Conservation (phyloP, 352 stramenopile genomes). For the Phytopythium aichiense region DNA sequence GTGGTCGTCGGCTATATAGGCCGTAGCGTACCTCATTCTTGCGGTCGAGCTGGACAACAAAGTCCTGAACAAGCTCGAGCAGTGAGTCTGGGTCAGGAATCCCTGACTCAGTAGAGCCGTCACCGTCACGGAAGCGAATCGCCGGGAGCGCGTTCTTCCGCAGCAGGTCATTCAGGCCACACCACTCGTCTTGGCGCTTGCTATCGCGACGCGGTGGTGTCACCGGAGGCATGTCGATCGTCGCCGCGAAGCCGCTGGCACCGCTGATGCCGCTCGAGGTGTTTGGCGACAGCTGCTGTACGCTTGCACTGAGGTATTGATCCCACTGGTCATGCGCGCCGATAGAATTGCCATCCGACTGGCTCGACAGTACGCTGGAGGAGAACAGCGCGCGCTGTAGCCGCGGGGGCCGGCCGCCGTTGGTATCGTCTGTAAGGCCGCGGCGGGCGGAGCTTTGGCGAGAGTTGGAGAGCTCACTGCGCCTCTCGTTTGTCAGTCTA, state of each 20-base stretch:
- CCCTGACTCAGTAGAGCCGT: neutral
- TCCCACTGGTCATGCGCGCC: constrained; percentile 6
- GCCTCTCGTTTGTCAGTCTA: neutral
- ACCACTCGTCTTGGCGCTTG: constrained; percentile 28
- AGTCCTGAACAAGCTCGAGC: constrained; percentile 58
- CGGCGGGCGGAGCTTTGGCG: neutral
- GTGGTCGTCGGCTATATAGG: neutral
- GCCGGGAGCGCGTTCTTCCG: constrained; percentile 50
- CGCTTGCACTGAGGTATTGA: constrained; percentile 6
- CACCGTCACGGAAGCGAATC: constrained; percentile 29
- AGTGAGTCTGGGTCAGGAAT: constrained; percentile 46
- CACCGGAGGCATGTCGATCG: neutral
- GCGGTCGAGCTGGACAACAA: constrained; percentile 48
- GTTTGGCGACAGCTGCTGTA: constrained; percentile 9
- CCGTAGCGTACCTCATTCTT: constrained; percentile 58
- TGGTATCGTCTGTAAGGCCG: neutral
- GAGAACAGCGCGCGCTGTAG: constrained; percentile 16
- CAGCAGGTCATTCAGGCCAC: constrained; percentile 53
- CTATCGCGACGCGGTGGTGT: neutral
- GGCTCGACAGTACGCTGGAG: neutral
- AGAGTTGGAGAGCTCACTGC: neutral
- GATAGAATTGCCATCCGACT: neutral
- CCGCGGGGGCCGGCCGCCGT: neutral
- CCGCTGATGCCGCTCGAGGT: constrained; percentile 7
- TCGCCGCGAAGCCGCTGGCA: constrained; percentile 12